These are phyloP conservation scores for Curvularia eragrostidis DNA, from an alignment of 2,329 filamentous ascomycete genomes.

Conservation along the genomic window DNA sequence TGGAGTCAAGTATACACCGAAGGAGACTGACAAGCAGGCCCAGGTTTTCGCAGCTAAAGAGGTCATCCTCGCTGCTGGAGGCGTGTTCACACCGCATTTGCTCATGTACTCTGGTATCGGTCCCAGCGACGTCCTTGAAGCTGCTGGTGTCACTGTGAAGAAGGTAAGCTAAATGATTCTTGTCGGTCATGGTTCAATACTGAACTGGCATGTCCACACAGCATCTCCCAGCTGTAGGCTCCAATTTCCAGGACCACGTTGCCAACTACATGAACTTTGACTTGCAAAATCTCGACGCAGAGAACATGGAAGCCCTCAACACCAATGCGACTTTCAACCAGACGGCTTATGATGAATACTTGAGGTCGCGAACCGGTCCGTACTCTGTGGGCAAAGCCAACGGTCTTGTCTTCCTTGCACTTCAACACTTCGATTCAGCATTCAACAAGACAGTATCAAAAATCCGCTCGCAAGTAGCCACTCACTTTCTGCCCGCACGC, in stretches of 20 bases:
- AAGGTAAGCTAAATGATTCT: neutral
- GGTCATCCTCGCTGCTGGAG: slow-evolving; percentile 65
- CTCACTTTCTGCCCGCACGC: slow-evolving; percentile 15
- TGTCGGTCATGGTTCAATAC: neutral
- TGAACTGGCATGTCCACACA: neutral
- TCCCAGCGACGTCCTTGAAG: slow-evolving; percentile 26
- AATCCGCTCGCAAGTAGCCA: slow-evolving; percentile 17
- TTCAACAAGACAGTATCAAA: slow-evolving; percentile 10
- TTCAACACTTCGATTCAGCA: slow-evolving; percentile 5
- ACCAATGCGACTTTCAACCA: slow-evolving; percentile 31
- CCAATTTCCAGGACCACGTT: slow-evolving; percentile 31
- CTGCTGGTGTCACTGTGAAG: slow-evolving; percentile 21
- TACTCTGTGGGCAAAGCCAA: slow-evolving; percentile 21
- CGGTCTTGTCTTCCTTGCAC: slow-evolving; percentile 18
- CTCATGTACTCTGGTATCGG: slow-evolving; percentile 31
- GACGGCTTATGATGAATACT: slow-evolving; percentile 28
- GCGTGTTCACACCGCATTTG: slow-evolving; percentile 65
- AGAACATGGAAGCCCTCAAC: slow-evolving; percentile 10
- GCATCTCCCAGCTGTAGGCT: slow-evolving; percentile 29
- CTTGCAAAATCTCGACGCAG: slow-evolving; percentile 12
- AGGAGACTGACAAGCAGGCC: slow-evolving; percentile 17
- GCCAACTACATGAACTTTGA: slow-evolving; percentile 21
- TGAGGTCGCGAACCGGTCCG: slow-evolving; percentile 31
- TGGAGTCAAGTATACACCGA: slow-evolving; percentile 17
- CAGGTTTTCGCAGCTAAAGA: slow-evolving; percentile 50